Evolutionary conservation across 345 rosid genomes (phyloP).

Genomic region (Eucalyptus albens): DNA sequence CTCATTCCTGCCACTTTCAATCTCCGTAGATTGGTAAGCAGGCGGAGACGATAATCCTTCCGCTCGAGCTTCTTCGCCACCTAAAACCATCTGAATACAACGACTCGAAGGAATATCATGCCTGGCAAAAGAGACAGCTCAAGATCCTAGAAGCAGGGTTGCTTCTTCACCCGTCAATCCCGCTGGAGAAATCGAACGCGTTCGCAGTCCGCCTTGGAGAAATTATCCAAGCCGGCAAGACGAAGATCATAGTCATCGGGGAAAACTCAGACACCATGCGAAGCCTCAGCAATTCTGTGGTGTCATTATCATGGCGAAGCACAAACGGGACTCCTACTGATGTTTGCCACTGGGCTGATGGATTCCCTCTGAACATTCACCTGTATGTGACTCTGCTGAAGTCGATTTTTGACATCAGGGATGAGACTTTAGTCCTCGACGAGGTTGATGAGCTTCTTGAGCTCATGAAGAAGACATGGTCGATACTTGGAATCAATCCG

Average conservation of each 20-base stretch:
- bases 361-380: conserved; percentile 75
- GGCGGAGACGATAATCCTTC: conserved; percentile 82
- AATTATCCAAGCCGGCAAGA: conserved; percentile 32
- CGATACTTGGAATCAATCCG: conserved; percentile 60
- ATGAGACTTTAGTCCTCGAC: conserved; percentile 72
- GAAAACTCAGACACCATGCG: conserved; percentile 67
- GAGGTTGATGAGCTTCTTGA: conserved; percentile 89
- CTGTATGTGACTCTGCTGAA: conserved; percentile 50
- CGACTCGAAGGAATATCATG: conserved; percentile 57
- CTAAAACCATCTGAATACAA: conserved; percentile 68
- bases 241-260: conserved; percentile 42
- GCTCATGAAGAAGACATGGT: conserved; percentile 91
- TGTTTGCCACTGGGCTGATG: conserved; percentile 96
- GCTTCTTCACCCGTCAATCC: conserved; percentile 54
- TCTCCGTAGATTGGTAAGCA: conserved; percentile 30
- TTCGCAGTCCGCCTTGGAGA: conserved; percentile 46
- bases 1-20: neutral
- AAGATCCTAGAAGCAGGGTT: conserved; percentile 72
- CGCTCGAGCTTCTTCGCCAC: conserved; percentile 83
- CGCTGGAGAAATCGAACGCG: conserved; percentile 52
- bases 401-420: conserved; percentile 61
- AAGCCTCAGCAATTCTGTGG: conserved; percentile 52
- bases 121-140: conserved; percentile 82
- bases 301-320: conserved; percentile 69
- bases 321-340: conserved; percentile 43